Base-by-base conservation (phyloP, 2,329 filamentous ascomycete species). In the Tolypocladium paradoxum region DNA sequence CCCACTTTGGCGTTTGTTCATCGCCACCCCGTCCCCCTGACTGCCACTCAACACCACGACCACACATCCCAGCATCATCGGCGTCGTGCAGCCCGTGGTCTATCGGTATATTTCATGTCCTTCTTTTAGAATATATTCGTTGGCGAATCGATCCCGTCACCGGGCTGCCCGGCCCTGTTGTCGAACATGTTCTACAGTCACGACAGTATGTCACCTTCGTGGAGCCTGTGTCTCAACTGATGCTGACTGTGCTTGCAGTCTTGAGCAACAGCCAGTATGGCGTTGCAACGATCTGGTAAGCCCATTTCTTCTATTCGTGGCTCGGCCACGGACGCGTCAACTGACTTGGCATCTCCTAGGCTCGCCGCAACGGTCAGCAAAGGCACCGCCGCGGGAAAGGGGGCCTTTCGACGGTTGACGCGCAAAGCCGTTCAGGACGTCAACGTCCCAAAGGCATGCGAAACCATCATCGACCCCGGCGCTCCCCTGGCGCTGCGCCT, bases 251-350 rank as follows among this genome's bases (percentile, higher is more conserved):
- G 45, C 18, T n/a, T 22, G 12, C 53, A 85, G 82, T 99, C 55
- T 81, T 99, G 53, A 93, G 85, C 4, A 92, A 81, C 57, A 84
- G 84, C 64, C 86, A 93, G 67, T 88, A 96, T 79, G 93, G 93
- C 53, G 88, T 99, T 54, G 87, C 92, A 16, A 99, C 92, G 2
- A 85, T 99, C 55, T 99, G 93, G 92, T 95, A 76, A 63, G 80
- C 64, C 43, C 16, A 20, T 1, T 27, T 27, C 27, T 36, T 33
- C n/a, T 33, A 6, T 29, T 9, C 24, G 16, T 4, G 18, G 40
- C 40, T 2, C 4, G 16, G 7, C 3, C 18, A 6, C 4, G 7
- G 18, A 20, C 29, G 27, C n/a, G 24, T 35, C 20, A 20, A 5
- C 22, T 49, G 14, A 37, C 20, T 34, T 38, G 16, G n/a, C 16